phyloP scores from a whole-genome alignment of 163 green algal species.

The Chlamydomonas reinhardtii region DNA sequence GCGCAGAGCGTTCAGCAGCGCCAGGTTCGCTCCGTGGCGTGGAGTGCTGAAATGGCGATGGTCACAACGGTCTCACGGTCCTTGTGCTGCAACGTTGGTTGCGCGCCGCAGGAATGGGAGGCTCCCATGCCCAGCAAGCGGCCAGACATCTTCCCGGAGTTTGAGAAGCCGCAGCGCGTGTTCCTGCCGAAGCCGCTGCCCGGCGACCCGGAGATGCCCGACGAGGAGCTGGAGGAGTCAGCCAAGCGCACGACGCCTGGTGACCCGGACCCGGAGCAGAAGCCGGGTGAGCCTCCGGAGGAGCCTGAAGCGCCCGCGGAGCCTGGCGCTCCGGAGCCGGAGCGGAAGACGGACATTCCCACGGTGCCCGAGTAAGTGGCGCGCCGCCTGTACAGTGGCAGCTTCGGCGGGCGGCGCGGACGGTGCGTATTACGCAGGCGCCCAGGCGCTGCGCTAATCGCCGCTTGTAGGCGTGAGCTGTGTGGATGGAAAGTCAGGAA shows the following conservation, averaged over 20 bases:
- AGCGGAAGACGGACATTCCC: slow-evolving; percentile 70
- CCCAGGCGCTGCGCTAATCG: too few species aligned
- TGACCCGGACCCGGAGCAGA: slow-evolving; percentile 88
- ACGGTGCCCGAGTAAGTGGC: slow-evolving; percentile 61
- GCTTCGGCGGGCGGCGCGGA: too few species aligned
- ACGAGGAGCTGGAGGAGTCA: slow-evolving; percentile 80
- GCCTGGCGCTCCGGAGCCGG: slow-evolving; percentile 62
- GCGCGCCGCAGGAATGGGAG: slow-evolving; percentile 90
- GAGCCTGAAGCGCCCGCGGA: slow-evolving; percentile 73
- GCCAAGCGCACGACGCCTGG: slow-evolving; percentile 69
- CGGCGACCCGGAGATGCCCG: slow-evolving; percentile 89
- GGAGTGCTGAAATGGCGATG: background rate
- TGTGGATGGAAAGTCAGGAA: too few species aligned
- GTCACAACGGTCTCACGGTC: background rate
- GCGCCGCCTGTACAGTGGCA: too few species aligned
- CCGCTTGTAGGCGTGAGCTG: too few species aligned
- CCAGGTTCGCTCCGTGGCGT: too few species aligned
- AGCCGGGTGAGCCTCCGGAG: slow-evolving; percentile 79
- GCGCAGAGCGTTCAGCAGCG: background rate
- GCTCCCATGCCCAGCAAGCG: slow-evolving; percentile 89
- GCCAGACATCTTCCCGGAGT: slow-evolving; percentile 96
- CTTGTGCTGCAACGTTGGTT: background rate
- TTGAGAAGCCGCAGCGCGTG: slow-evolving; percentile 89
- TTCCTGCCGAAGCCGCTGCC: slow-evolving; percentile 89
- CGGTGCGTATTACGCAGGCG: too few species aligned